These are phyloP conservation scores for Protoeuglena noctilucae DNA, from an alignment of 139 green algal genomes.

Conservation along the genomic window DNA sequence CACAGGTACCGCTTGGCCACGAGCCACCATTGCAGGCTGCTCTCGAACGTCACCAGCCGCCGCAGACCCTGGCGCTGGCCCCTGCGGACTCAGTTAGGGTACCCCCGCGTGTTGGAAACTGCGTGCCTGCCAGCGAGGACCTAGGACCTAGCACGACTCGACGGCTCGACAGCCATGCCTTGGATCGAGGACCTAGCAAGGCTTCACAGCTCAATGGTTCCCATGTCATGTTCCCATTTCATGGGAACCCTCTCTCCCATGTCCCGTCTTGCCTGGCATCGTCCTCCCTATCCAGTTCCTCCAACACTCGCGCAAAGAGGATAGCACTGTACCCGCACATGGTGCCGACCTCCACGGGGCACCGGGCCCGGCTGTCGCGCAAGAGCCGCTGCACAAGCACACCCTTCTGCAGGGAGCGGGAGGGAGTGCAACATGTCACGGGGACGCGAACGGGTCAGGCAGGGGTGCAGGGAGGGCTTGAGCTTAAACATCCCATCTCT, in stretches of 20 bases:
- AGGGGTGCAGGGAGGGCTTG: neutral
- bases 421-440: neutral
- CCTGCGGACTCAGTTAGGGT: slow-evolving; percentile 35
- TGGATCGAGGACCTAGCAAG: too few relatives aligned
- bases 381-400: slow-evolving; percentile 33
- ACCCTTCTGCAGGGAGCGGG: too few relatives aligned
- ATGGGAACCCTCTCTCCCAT: too few relatives aligned
- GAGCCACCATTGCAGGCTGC: slow-evolving; percentile 35
- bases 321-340: slow-evolving; percentile 15
- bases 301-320: neutral
- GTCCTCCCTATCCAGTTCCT: too few relatives aligned
- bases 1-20: slow-evolving; percentile 41
- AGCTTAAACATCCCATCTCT: neutral
- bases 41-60: slow-evolving; percentile 35
- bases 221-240: too few relatives aligned
- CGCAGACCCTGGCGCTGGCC: slow-evolving; percentile 11
- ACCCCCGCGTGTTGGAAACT: too few relatives aligned
- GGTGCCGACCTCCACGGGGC: slow-evolving; percentile 41
- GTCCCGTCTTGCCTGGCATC: too few relatives aligned
- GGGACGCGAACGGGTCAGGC: neutral
- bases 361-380: slow-evolving; percentile 12
- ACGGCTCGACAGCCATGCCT: too few relatives aligned
- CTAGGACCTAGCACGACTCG: too few relatives aligned
- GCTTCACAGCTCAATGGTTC: too few relatives aligned
- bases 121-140: too few relatives aligned